Conservation (phyloP, 2,329 filamentous ascomycete genomes). For the Sphaerulina populicola region DNA sequence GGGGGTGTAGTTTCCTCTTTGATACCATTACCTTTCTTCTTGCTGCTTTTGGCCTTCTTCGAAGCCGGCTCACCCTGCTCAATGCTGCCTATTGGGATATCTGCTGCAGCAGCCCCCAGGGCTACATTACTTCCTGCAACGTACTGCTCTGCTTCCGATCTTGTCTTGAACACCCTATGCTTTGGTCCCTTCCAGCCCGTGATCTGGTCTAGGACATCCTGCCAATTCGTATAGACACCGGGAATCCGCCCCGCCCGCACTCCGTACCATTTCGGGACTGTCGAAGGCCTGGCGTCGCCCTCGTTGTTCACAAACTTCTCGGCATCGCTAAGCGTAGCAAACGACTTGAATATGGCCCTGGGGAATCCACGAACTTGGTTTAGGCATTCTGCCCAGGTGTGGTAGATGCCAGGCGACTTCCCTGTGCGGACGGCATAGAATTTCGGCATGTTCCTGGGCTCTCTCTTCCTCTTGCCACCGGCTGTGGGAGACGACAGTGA, state of each 20-base stretch:
- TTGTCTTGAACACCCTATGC: slow-evolving; percentile 43
- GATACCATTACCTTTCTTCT: slow-evolving; percentile 30
- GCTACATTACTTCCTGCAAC: slow-evolving; percentile 41
- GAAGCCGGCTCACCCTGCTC: slow-evolving; percentile 24
- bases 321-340: slow-evolving; percentile 65
- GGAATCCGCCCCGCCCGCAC: slow-evolving; percentile 51
- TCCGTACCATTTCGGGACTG: slow-evolving; percentile 48
- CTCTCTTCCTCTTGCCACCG: slow-evolving; percentile 51
- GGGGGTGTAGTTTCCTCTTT: slow-evolving; percentile 22
- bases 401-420: slow-evolving; percentile 54
- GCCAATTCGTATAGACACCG: slow-evolving; percentile 60
- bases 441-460: slow-evolving; percentile 39
- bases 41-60: slow-evolving; percentile 36
- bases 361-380: slow-evolving; percentile 52
- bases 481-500: slow-evolving; percentile 4
- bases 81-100: slow-evolving; percentile 18
- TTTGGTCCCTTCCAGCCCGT: slow-evolving; percentile 60
- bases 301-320: slow-evolving; percentile 63
- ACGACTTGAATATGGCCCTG: slow-evolving; percentile 61
- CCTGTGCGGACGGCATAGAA: slow-evolving; percentile 58
- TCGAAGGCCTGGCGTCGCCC: slow-evolving; percentile 15
- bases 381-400: slow-evolving; percentile 55
- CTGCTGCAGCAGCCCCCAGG: slow-evolving; percentile 2
- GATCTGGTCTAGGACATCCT: slow-evolving; percentile 63
- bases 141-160: slow-evolving; percentile 67